Conservation (phyloP, 345 rosid species). For the Dimocarpus longan region DNA sequence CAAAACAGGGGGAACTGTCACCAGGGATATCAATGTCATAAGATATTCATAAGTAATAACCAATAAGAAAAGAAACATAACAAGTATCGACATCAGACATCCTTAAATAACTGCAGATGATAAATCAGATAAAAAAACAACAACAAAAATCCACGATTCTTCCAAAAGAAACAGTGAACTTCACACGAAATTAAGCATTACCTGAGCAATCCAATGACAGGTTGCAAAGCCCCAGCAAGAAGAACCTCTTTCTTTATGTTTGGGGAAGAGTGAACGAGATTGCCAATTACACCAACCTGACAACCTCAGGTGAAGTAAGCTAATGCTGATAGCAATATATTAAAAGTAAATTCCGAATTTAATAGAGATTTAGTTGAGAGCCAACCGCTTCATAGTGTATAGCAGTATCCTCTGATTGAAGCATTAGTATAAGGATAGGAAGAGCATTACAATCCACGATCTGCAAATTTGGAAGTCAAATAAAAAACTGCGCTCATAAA, state of each 20-base stretch:
- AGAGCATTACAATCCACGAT: conserved; percentile 68
- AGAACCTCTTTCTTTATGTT: conserved; percentile 70
- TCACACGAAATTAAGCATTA: conserved; percentile 26
- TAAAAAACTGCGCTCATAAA: conserved; percentile 9
- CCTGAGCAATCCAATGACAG: conserved; percentile 78
- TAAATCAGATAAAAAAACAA: background rate
- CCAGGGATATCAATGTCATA: conserved; percentile 6
- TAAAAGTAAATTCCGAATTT: conserved; percentile 13
- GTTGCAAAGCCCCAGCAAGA: conserved; percentile 76
- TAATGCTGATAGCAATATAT: conserved; percentile 9
- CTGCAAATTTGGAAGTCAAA: conserved; percentile 43
- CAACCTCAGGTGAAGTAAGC: conserved; percentile 22
- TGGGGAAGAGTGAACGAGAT: conserved; percentile 79
- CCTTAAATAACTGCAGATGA: background rate
- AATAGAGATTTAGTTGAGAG: conserved; percentile 17
- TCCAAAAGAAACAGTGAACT: conserved; percentile 3
- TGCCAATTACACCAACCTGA: conserved; percentile 80
- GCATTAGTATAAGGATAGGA: conserved; percentile 68
- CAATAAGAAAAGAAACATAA: background rate
- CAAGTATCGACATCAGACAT: background rate
- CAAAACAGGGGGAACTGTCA: conserved; percentile 64
- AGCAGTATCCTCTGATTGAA: conserved; percentile 59
- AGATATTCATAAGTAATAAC: too few relatives aligned
- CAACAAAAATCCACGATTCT: background rate
- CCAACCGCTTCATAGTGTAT: conserved; percentile 76